These are phyloP conservation scores for Trypanosomatidae sp. DNA, from an alignment of 208 protist species.

Conservation along the genomic window DNA sequence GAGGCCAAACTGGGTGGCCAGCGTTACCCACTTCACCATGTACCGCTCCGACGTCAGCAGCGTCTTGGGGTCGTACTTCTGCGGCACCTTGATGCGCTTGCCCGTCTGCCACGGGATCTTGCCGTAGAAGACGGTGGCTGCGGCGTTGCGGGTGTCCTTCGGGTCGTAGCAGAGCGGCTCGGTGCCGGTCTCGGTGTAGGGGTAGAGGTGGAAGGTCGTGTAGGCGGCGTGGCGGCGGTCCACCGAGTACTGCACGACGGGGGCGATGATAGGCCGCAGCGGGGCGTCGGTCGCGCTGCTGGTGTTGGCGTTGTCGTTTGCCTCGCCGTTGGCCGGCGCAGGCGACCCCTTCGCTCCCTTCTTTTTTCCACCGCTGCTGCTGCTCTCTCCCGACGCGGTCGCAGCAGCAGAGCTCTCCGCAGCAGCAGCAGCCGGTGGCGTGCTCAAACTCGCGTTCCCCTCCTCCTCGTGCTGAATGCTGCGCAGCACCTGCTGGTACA, in stretches of 20 bases:
- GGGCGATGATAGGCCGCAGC: too few relatives aligned
- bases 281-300: too few relatives aligned
- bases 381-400: too few relatives aligned
- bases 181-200: constrained; percentile 73
- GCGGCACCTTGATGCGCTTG: constrained; percentile 86
- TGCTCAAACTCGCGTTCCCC: too few relatives aligned
- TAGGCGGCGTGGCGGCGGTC: constrained; percentile 78
- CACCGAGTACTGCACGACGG: constrained; percentile 77
- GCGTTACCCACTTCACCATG: constrained; percentile 86
- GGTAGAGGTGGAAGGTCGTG: constrained; percentile 82
- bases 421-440: constrained; percentile 2
- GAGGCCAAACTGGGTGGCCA: constrained; percentile 70
- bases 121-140: too few relatives aligned
- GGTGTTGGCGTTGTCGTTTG: too few relatives aligned
- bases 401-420: not conserved
- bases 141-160: too few relatives aligned
- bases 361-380: too few relatives aligned
- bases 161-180: constrained; percentile 74
- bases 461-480: constrained; percentile 27
- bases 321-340: too few relatives aligned
- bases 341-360: too few relatives aligned
- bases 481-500: constrained; percentile 66
- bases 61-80: constrained; percentile 93
- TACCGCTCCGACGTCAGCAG: constrained; percentile 88
- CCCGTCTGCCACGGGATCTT: constrained; percentile 89